phyloP scores from a whole-genome alignment of 179 eudicot genomes.

The Spinacia oleracea region DNA sequence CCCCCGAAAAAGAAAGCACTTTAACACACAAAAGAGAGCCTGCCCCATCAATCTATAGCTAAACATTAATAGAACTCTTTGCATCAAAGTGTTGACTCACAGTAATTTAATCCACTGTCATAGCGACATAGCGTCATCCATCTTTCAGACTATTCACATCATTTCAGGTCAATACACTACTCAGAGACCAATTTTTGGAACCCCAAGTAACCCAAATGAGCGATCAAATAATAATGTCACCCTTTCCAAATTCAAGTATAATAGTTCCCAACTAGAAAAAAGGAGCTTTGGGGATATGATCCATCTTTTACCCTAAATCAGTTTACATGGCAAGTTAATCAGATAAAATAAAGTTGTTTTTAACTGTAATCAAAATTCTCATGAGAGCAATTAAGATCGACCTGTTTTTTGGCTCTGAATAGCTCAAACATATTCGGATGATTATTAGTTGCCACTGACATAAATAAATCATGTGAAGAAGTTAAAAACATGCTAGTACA shows the following conservation, averaged over 20 bases:
- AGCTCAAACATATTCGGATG: background rate
- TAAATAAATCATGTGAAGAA: background rate
- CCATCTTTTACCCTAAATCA: background rate
- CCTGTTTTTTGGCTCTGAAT: background rate
- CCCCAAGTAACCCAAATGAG: background rate
- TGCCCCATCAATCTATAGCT: too few species aligned
- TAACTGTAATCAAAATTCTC: too few species aligned
- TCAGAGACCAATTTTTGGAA: background rate
- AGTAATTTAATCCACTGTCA: background rate
- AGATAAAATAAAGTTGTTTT: too few species aligned
- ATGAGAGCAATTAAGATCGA: background rate
- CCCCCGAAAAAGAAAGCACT: too few species aligned
- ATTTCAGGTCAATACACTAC: background rate
- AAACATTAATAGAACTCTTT: background rate
- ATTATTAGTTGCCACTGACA: background rate
- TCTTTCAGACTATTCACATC: background rate
- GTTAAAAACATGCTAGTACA: background rate
- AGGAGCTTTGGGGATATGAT: background rate
- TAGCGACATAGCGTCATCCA: background rate
- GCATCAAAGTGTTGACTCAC: background rate
- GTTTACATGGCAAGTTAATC: too few species aligned
- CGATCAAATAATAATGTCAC: background rate
- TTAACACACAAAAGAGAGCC: too few species aligned
- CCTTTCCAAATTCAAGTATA: background rate
- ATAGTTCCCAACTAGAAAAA: background rate